Evolutionary conservation across 768 basidiomycete species (phyloP).

Genomic region (Russula griseocarnosa): DNA sequence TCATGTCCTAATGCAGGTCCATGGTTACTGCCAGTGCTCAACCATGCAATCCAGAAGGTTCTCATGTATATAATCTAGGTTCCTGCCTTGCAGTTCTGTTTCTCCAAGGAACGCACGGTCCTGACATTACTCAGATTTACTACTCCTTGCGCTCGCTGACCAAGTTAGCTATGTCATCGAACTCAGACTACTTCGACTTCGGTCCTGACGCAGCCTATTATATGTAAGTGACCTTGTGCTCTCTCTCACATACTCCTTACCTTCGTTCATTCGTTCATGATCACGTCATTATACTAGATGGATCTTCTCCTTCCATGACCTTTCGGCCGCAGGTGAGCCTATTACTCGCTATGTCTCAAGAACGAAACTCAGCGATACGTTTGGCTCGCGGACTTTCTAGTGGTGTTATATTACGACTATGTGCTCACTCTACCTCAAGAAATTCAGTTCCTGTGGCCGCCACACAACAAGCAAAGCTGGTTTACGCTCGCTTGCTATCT

Average conservation of each 20-base stretch:
- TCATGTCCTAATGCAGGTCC: no score
- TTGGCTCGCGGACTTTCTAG: conserved; percentile 20
- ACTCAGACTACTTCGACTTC: background rate
- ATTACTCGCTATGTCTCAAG: background rate
- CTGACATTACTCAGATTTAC: no score
- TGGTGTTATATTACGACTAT: conserved; percentile 35
- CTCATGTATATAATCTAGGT: conserved; percentile 1
- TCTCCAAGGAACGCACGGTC: background rate
- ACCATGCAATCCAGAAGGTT: background rate
- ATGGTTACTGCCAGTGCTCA: background rate
- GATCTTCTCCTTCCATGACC: background rate
- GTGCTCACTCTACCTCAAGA: conserved; percentile 36
- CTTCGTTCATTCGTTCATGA: background rate
- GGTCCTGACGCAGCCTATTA: conserved; percentile 7
- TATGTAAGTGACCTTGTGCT: background rate
- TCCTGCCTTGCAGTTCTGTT: background rate
- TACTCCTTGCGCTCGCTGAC: background rate
- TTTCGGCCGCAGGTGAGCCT: conserved; percentile 14
- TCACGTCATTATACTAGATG: background rate
- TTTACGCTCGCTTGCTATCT: conserved; percentile 46
- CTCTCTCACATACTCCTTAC: background rate
- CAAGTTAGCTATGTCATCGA: conserved; percentile 7
- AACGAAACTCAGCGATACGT: background rate
- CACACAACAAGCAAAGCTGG: conserved; percentile 34
- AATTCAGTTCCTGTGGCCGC: conserved; percentile 43